Percentiles rank a stretch among this genome's conserved stretches.
phyloP scores from a whole-genome alignment of 2,329 filamentous ascomycete species.

The Pseudogymnoascus sp. region DNA sequence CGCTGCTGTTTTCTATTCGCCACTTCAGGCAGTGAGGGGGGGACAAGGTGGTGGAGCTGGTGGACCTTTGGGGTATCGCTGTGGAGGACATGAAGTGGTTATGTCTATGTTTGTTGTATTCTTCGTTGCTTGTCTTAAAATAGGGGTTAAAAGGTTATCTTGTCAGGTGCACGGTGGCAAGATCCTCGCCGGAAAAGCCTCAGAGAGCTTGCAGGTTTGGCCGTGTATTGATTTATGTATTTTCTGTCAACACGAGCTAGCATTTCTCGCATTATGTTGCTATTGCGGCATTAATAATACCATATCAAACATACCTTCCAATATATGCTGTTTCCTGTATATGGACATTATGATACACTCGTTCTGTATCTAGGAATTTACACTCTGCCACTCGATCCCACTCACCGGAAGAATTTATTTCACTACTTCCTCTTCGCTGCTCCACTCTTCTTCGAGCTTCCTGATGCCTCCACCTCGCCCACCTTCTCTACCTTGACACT shows the following conservation, averaged over 20 bases:
- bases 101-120: background rate
- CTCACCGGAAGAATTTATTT: constrained; percentile 15
- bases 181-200: background rate
- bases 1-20: background rate
- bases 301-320: background rate
- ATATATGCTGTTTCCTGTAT: background rate
- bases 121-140: constrained; percentile 5
- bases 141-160: background rate
- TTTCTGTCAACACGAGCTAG: background rate
- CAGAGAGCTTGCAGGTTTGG: background rate
- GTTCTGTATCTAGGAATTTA: background rate
- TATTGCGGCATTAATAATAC: background rate
- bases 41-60: background rate
- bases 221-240: background rate
- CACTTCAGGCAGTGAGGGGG: background rate
- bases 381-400: background rate
- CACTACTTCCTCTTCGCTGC: constrained; percentile 42
- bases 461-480: constrained; percentile 37
- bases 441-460: constrained; percentile 40
- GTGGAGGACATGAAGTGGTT: background rate
- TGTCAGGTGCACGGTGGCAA: background rate
- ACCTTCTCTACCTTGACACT: constrained; percentile 17
- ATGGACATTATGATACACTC: background rate
- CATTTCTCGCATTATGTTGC: background rate
- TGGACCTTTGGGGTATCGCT: background rate